Evolutionary conservation across 1,284 basidiomycete genomes (phyloP).

Genomic region (Ganoderma boninense): DNA sequence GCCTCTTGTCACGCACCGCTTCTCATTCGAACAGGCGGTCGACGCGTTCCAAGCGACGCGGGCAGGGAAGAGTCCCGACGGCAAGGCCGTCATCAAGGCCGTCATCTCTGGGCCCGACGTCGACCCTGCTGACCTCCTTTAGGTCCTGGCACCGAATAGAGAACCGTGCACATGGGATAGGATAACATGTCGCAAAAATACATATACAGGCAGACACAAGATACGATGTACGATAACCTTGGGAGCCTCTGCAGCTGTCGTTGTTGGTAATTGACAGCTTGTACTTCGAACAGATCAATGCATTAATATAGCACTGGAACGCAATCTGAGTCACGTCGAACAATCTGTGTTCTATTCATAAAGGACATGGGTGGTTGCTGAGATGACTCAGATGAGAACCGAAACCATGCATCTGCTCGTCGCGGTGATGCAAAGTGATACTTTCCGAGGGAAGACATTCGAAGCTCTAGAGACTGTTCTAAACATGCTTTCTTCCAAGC

Average conservation of each 20-base stretch:
- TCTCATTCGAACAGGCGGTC: slow-evolving; percentile 77
- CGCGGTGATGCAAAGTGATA: background rate
- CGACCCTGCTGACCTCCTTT: slow-evolving; percentile 37
- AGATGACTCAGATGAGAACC: background rate
- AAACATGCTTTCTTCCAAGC: background rate
- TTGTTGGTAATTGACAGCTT: slow-evolving; percentile 18
- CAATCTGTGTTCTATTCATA: background rate
- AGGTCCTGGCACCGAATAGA: background rate
- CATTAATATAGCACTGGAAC: background rate
- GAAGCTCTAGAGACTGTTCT: background rate
- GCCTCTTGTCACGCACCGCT: slow-evolving; percentile 91
- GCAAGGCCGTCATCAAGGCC: slow-evolving; percentile 76
- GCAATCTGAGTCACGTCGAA: background rate
- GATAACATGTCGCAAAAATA: background rate
- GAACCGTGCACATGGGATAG: background rate
- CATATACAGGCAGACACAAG: background rate
- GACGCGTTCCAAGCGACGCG: slow-evolving; percentile 85
- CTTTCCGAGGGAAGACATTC: background rate
- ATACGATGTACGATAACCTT: slow-evolving; percentile 12
- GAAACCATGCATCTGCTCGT: background rate
- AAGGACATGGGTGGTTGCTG: background rate
- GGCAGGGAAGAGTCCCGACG: slow-evolving; percentile 82
- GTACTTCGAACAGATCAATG: slow-evolving; percentile 10
- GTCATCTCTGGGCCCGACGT: slow-evolving; percentile 83
- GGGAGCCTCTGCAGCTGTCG: slow-evolving; percentile 10